Conservation (phyloP, 2,329 filamentous ascomycete genomes). For the Gaeumannomyces tritici region DNA sequence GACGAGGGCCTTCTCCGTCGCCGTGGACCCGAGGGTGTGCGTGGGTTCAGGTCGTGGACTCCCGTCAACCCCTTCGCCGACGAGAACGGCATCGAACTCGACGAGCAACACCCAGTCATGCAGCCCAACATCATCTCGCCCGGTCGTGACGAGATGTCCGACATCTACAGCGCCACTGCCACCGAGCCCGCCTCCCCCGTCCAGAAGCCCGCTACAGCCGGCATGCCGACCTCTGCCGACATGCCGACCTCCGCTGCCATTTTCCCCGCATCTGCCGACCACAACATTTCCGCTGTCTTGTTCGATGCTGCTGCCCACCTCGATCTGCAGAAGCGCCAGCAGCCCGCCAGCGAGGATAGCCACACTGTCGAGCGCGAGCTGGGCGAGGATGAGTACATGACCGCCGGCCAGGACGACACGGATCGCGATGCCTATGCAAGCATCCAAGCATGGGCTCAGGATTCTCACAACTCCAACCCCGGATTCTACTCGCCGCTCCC, state of each 20-base stretch:
- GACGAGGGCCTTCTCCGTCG: slow-evolving; percentile 38
- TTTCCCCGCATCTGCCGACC: slow-evolving; percentile 9
- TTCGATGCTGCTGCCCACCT: slow-evolving; percentile 10
- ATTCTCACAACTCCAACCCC: slow-evolving; percentile 26
- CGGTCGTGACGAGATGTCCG: slow-evolving; percentile 37
- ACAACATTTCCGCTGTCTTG: slow-evolving; percentile 9
- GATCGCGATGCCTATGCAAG: slow-evolving; percentile 44
- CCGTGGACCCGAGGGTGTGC: slow-evolving; percentile 34
- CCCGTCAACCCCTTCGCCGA: slow-evolving; percentile 53
- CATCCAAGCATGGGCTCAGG: slow-evolving; percentile 56
- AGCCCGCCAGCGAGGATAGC: not conserved
- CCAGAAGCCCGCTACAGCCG: not conserved
- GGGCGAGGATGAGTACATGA: slow-evolving; percentile 39
- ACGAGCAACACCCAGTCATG: slow-evolving; percentile 31
- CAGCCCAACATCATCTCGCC: slow-evolving; percentile 29
- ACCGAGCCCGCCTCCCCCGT: slow-evolving; percentile 29
- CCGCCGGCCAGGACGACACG: slow-evolving; percentile 36
- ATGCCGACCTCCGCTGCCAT: not conserved
- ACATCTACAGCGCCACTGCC: slow-evolving; percentile 32
- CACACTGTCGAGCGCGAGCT: slow-evolving; percentile 26
- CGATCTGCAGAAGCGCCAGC: not conserved
- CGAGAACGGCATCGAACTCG: slow-evolving; percentile 41
- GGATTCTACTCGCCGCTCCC: slow-evolving; percentile 54
- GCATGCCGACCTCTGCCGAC: not conserved
- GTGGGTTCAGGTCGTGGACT: slow-evolving; percentile 32